Percentiles rank a stretch among this genome's conserved stretches.
Evolutionary conservation across 805 yeast genomes (phyloP).

Genomic region (Barnettozyma siamensis): DNA sequence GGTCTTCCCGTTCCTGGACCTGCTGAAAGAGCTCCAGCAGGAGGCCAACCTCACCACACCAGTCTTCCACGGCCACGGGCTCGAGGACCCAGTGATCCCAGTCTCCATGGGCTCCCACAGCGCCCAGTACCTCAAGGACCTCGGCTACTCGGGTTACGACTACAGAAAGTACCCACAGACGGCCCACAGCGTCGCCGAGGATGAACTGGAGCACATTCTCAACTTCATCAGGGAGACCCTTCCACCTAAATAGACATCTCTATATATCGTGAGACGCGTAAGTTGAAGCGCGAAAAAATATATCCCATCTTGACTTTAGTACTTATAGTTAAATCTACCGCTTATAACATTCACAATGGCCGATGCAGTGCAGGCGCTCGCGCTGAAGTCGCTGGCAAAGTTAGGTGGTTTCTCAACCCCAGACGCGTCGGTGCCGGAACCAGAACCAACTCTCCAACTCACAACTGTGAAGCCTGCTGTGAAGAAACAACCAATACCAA

Average conservation of each 20-base stretch:
- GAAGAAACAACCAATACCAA: too few species aligned
- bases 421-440: too few species aligned
- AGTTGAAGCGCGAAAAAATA: too few species aligned
- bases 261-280: too few species aligned
- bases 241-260: conserved; percentile 13
- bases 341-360: too few species aligned
- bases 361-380: not conserved
- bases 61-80: conserved; percentile 86
- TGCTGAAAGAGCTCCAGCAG: conserved; percentile 17
- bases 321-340: too few species aligned
- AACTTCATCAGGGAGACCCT: conserved; percentile 35
- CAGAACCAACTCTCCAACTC: too few species aligned
- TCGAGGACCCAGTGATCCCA: conserved; percentile 59
- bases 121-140: conserved; percentile 36
- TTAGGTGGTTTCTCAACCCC: too few species aligned
- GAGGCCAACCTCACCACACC: conserved; percentile 60
- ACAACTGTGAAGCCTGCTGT: too few species aligned
- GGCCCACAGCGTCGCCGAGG: conserved; percentile 61
- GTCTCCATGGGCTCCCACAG: conserved; percentile 31
- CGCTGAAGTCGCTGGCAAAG: not conserved
- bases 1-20: conserved; percentile 27
- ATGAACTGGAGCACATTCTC: conserved; percentile 56
- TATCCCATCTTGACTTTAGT: too few species aligned
- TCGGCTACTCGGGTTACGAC: conserved; percentile 42
- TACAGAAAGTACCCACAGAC: conserved; percentile 57